These are phyloP conservation scores for Ophiocordyceps camponoti-leonardi DNA, from an alignment of 2,329 filamentous ascomycete genomes.

Conservation along the genomic window DNA sequence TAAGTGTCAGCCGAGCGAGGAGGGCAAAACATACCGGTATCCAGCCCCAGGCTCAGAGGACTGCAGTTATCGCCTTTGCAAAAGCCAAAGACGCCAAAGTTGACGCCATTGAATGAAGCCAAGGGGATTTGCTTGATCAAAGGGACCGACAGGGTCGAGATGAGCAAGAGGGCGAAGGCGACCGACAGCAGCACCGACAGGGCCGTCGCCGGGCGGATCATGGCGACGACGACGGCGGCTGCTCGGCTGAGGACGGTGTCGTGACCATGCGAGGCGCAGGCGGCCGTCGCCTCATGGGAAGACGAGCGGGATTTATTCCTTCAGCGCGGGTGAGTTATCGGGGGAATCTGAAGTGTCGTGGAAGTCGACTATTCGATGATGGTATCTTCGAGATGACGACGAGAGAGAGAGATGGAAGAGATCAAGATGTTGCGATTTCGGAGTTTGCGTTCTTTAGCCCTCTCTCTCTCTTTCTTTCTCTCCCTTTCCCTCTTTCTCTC, in stretches of 20 bases:
- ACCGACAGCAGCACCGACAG: conserved; percentile 69
- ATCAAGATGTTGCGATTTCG: no score
- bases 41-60: conserved; percentile 67
- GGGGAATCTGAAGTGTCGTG: no score
- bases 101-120: conserved; percentile 56
- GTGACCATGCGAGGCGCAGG: neutral
- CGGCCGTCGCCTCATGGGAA: neutral
- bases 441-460: no score
- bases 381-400: no score
- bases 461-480: neutral
- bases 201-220: conserved; percentile 86
- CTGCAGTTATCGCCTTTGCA: conserved; percentile 54
- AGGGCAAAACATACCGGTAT: conserved; percentile 44
- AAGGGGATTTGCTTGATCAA: conserved; percentile 75
- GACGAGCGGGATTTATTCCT: neutral
- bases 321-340: no score
- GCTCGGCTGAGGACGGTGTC: neutral
- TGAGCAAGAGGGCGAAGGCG: conserved; percentile 70
- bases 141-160: conserved; percentile 82
- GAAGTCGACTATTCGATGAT: no score
- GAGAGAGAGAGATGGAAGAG: no score
- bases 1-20: neutral
- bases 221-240: conserved; percentile 22
- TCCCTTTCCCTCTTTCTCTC: no score
- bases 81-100: conserved; percentile 86